A percentile compares a stretch with the other conserved stretches of the same genome.
Conservation (phyloP, 345 rosid species). For the Eutrema yunnanense region DNA sequence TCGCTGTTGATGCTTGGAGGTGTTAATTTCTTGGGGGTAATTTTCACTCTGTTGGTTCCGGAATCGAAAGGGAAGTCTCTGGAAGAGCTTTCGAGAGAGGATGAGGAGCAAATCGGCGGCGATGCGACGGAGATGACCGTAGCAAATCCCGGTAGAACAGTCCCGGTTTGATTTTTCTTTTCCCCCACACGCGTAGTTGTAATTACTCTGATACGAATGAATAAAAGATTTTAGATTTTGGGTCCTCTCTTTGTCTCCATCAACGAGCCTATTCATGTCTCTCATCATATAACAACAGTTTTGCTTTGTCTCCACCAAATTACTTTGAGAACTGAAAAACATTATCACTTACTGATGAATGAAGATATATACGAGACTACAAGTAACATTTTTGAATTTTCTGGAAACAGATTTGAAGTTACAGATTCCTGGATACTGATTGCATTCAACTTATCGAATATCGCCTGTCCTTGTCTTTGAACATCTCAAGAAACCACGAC, state of each 20-base stretch:
- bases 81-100: conserved; percentile 61
- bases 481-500: too few relatives aligned
- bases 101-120: conserved; percentile 23
- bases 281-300: not conserved
- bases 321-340: not conserved
- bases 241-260: too few relatives aligned
- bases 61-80: conserved; percentile 65
- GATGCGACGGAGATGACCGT: not conserved
- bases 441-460: too few relatives aligned
- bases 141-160: not conserved
- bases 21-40: conserved; percentile 51
- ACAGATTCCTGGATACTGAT: too few relatives aligned
- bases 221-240: not conserved
- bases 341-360: too few relatives aligned
- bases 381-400: too few relatives aligned
- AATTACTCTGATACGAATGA: not conserved
- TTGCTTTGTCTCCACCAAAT: not conserved
- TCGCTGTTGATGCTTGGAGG: conserved; percentile 45
- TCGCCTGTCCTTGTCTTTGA: too few relatives aligned
- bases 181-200: not conserved
- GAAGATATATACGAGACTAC: too few relatives aligned
- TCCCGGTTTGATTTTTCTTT: conserved; percentile 6
- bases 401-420: too few relatives aligned
- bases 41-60: conserved; percentile 58
- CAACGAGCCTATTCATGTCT: not conserved